phyloP scores from a whole-genome alignment of 768 basidiomycete genomes.

The Phallus indusiatus region DNA sequence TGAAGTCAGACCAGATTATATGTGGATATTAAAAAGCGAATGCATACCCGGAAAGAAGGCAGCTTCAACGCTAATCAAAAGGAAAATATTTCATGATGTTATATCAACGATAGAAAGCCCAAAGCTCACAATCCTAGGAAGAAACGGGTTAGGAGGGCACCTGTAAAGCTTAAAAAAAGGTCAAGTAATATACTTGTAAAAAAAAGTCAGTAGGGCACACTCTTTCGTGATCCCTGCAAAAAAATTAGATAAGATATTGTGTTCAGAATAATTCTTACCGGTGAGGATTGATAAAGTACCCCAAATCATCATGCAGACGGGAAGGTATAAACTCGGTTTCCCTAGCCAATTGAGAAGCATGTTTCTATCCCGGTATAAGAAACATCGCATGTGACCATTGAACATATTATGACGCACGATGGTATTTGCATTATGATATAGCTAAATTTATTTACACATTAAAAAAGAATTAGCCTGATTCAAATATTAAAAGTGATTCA shows the following conservation, averaged over 20 bases:
- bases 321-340: conserved; percentile 58
- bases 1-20: conserved; percentile 22
- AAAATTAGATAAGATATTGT: neutral
- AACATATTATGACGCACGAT: conserved; percentile 19
- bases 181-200: neutral
- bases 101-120: conserved; percentile 12
- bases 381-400: neutral
- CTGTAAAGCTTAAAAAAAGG: conserved; percentile 38
- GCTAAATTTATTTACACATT: neutral
- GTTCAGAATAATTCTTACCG: conserved; percentile 27
- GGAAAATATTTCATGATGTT: conserved; percentile 11
- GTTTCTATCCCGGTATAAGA: conserved; percentile 36
- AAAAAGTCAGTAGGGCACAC: conserved; percentile 13
- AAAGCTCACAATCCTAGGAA: conserved; percentile 62
- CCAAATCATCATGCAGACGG: conserved; percentile 62
- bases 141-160: conserved; percentile 60
- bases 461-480: neutral
- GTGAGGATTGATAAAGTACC: conserved; percentile 39
- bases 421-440: conserved; percentile 32
- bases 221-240: conserved; percentile 32
- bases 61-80: conserved; percentile 4
- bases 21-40: conserved; percentile 53
- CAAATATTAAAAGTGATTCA: neutral
- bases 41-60: conserved; percentile 21
- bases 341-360: conserved; percentile 62